Conservation (phyloP, 306 rosid species). For the Erythrophleum fordii region DNA sequence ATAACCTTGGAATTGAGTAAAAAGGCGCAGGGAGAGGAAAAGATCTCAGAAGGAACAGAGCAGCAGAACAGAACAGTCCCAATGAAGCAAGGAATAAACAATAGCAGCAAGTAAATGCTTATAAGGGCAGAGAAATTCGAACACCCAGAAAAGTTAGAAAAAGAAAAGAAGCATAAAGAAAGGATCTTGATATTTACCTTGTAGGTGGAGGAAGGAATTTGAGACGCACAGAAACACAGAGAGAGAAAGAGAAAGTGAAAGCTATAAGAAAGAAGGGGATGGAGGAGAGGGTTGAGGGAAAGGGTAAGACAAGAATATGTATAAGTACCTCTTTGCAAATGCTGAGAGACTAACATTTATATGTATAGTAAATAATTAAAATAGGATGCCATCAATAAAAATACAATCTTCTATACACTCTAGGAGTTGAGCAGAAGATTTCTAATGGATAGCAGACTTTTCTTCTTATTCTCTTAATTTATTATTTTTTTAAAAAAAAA, state of each 20-base stretch:
- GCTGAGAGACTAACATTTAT: slow-evolving; percentile 28
- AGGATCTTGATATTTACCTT: slow-evolving; percentile 48
- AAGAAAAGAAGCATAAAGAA: slow-evolving; percentile 37
- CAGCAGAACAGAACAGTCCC: slow-evolving; percentile 11
- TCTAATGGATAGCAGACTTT: slow-evolving; percentile 19
- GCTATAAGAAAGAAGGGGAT: slow-evolving; percentile 15
- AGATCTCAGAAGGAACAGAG: slow-evolving; percentile 10
- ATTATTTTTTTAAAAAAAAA: background rate
- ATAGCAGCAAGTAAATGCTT: background rate
- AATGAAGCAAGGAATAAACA: slow-evolving; percentile 26
- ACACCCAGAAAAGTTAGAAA: background rate
- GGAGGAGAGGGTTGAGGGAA: slow-evolving; percentile 58
- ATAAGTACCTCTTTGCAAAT: slow-evolving; percentile 24
- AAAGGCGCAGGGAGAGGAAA: background rate
- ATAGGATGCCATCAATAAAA: slow-evolving; percentile 22
- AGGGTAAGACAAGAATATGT: slow-evolving; percentile 75
- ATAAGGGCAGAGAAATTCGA: slow-evolving; percentile 15
- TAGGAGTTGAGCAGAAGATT: slow-evolving; percentile 15
- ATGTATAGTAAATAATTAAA: background rate
- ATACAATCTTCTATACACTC: slow-evolving; percentile 14
- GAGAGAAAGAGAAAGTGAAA: slow-evolving; percentile 15
- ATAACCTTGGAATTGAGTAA: slow-evolving; percentile 31
- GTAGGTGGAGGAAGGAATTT: slow-evolving; percentile 47
- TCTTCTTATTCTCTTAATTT: background rate
- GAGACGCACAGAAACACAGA: slow-evolving; percentile 40